Base-by-base conservation (phyloP, 139 green algal species). In the Chlamydomonas eustigma region DNA sequence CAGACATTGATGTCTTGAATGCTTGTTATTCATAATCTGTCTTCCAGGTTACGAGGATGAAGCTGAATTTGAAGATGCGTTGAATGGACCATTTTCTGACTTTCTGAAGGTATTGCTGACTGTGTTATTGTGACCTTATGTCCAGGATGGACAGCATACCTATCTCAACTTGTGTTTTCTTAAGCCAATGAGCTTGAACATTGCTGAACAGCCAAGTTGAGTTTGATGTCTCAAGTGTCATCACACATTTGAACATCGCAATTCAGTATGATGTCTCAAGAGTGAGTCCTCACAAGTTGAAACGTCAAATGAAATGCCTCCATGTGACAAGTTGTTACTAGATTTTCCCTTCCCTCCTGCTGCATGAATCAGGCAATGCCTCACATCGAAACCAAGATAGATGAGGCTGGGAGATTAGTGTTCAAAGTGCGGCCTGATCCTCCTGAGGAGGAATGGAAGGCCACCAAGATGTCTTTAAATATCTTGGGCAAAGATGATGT, bases 51-150 rank as follows among this genome's bases (percentile, higher is more conserved):
- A 93, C 64, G 88, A 93, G 75, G 88, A 93, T 72, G 78, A 83
- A 67, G 52, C 80, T 30, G 88, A 93, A 80, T 89, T 93, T 75
- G 88, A 93, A 75, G 88, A 93, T 39, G 88, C 87, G 1, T 73
- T 93, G 31, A 81, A 87, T 18, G 82, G 83, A 52, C 79, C 75
- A 3, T 93, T 90, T 65, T 58, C 52, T 3, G 75, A 88, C 24
- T 93, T 91, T 74, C 65, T 93, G 5, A 36, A 76, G 51, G 63
- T 76, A 67, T n/a, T n/a, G n/a, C n/a, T n/a, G n/a, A n/a, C n/a
- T n/a, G n/a, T n/a, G n/a, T n/a, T n/a, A n/a, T n/a, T n/a, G n/a
- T n/a, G n/a, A n/a, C n/a, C n/a, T n/a, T n/a, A n/a, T n/a, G n/a
- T n/a, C n/a, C n/a, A n/a, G n/a, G n/a, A n/a, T n/a, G n/a, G n/a